phyloP scores from a whole-genome alignment of 2,329 filamentous ascomycete species.

The Xylaria arbuscula region DNA sequence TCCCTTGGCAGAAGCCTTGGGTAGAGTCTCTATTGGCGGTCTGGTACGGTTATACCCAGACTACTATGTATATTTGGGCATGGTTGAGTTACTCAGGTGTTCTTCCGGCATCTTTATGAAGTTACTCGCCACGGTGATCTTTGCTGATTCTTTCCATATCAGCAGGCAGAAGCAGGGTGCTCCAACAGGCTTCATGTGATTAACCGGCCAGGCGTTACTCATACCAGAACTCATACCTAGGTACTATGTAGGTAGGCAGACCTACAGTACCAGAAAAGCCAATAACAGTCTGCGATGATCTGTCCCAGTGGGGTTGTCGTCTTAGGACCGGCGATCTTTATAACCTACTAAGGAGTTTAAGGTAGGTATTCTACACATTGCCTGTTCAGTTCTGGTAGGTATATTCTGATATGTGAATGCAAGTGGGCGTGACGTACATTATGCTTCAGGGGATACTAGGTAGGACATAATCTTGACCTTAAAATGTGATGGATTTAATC shows the following conservation, averaged over 20 bases:
- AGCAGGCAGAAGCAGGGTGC: not conserved
- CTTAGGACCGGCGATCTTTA: slow-evolving; percentile 18
- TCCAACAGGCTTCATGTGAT: slow-evolving; percentile 17
- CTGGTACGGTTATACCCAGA: not conserved
- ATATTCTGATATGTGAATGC: too few relatives aligned
- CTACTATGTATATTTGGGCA: not conserved
- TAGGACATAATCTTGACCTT: too few relatives aligned
- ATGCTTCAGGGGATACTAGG: too few relatives aligned
- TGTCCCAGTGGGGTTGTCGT: not conserved
- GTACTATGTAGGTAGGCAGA: too few relatives aligned
- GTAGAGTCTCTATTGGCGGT: not conserved
- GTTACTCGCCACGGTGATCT: slow-evolving; percentile 12
- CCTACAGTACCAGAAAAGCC: not conserved
- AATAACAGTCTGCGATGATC: not conserved
- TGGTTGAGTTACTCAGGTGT: too few relatives aligned
- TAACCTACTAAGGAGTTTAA: not conserved
- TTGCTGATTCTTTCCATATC: slow-evolving; percentile 12
- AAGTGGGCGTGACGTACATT: too few relatives aligned
- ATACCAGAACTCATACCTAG: too few relatives aligned
- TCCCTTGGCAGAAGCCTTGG: too few relatives aligned
- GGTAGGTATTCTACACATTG: not conserved
- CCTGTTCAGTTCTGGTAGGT: too few relatives aligned
- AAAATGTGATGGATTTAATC: too few relatives aligned
- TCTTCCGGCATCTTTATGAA: slow-evolving; percentile 7
- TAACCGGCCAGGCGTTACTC: slow-evolving; percentile 8